phyloP scores from a whole-genome alignment of 306 rosid genomes.

The Rubus idaeus region DNA sequence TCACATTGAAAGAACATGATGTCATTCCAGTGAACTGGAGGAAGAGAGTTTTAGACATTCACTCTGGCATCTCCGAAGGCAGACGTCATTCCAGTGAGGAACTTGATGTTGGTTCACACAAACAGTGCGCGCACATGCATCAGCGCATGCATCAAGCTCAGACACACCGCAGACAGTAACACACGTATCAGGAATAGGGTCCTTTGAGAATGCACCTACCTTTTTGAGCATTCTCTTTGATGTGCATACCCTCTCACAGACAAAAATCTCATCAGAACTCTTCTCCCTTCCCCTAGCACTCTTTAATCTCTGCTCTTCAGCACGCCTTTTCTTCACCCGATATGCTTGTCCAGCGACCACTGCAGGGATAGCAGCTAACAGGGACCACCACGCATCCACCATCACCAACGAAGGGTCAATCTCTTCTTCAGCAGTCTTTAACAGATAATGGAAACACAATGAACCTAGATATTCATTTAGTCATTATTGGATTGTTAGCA shows the following conservation, averaged over 20 bases:
- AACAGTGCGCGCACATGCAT: conserved; percentile 92
- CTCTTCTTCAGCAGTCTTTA: conserved; percentile 18
- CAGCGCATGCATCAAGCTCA: conserved; percentile 88
- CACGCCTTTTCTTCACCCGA: conserved; percentile 57
- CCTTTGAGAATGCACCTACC: conserved; percentile 91
- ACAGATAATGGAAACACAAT: neutral
- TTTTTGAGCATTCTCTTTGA: conserved; percentile 91
- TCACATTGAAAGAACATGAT: neutral
- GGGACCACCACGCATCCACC: conserved; percentile 98
- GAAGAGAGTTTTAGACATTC: conserved; percentile 83
- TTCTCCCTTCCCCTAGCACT: conserved; percentile 84
- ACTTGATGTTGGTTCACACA: conserved; percentile 95
- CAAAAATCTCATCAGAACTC: conserved; percentile 83
- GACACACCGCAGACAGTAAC: conserved; percentile 95
- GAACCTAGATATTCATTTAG: neutral
- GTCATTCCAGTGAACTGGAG: conserved; percentile 52
- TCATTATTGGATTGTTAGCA: neutral
- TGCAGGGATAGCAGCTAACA: conserved; percentile 78
- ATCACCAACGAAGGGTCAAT: conserved; percentile 35
- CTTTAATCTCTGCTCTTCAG: conserved; percentile 68
- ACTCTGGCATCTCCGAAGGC: conserved; percentile 92
- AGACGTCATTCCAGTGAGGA: conserved; percentile 86
- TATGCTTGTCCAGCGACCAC: conserved; percentile 80
- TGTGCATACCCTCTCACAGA: conserved; percentile 91
- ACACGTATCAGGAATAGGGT: conserved; percentile 92